Evolutionary conservation across 768 basidiomycete species (phyloP).

Genomic region (Porpolomopsis calyptriformis): DNA sequence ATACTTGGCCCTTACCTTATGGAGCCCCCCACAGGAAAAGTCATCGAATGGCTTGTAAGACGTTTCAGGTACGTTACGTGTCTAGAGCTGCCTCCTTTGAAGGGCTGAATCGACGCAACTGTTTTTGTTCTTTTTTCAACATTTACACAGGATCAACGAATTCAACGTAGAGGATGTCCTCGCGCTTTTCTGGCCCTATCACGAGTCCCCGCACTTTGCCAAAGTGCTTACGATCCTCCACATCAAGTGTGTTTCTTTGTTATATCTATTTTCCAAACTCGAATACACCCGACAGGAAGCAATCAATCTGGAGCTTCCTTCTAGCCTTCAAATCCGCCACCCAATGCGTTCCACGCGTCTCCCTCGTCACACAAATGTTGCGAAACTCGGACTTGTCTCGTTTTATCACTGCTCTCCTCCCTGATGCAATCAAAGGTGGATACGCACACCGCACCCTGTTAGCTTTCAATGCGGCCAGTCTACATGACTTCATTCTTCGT

Average conservation of each 20-base stretch:
- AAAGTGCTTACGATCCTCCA: slow-evolving; percentile 86
- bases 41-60: slow-evolving; percentile 90
- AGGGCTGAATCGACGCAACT: too few relatives aligned
- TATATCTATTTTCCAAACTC: neutral
- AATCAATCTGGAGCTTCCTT: slow-evolving; percentile 59
- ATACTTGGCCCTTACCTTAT: slow-evolving; percentile 73
- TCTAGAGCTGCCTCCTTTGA: neutral
- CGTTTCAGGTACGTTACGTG: slow-evolving; percentile 72
- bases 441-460: slow-evolving; percentile 59
- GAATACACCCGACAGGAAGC: slow-evolving; percentile 31
- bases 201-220: slow-evolving; percentile 87
- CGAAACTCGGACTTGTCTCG: slow-evolving; percentile 61
- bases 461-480: slow-evolving; percentile 69
- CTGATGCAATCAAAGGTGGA: slow-evolving; percentile 40
- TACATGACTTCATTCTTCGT: slow-evolving; percentile 69
- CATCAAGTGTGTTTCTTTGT: slow-evolving; percentile 41
- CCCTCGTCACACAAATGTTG: slow-evolving; percentile 71
- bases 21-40: slow-evolving; percentile 69
- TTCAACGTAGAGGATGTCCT: slow-evolving; percentile 79
- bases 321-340: slow-evolving; percentile 67
- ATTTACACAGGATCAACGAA: slow-evolving; percentile 64
- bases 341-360: slow-evolving; percentile 58
- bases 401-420: slow-evolving; percentile 58
- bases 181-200: slow-evolving; percentile 83
- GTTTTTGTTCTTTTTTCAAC: too few relatives aligned